Base-by-base conservation (phyloP, 331 rosid genomes). In the Acacia concinna region DNA sequence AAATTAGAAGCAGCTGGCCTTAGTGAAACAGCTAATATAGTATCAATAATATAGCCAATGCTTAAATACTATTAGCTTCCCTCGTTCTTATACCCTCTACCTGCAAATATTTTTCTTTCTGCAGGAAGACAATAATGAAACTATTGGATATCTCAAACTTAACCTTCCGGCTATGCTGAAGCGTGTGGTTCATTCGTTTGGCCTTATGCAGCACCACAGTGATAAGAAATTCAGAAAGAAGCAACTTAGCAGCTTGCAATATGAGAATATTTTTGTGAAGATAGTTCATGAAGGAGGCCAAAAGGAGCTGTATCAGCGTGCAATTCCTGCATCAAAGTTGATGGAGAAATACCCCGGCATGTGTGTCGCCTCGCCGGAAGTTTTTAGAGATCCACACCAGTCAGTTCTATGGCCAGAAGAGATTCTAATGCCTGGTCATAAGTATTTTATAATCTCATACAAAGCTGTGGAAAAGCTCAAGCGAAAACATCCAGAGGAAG, bases 311-410 rank as follows among this genome's bases (percentile, higher is more conserved):
- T 88, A 82, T 68, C 80, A 51, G 11, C 81, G 80, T 71, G 90
- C 80, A 21, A 41, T 89, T 41, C 82, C 86, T 34, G 94, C 88
- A 14, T 74, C 88, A 6, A 73, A 43, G 66, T 47, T 93, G 87
- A 83, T 90, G 82, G 72, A 86, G 15, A 90, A 86, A 70, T 81
- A 90, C 68, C 95, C 93, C 0, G 93, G 92, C 0, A 91, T 82
- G 82, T 85, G 78, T 34, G 78, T 88, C 28, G 88, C 94, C 12
- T 77, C 14, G 34, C 89, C 92, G 0, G 86, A 88, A 51, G 91
- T 93, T 15, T 89, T 88, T 86, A 87, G 4, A 78, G 80, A 81
- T 74, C 94, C 97, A 20, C 89, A 89, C 3, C 77, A 82, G 10
- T 83, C 94, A 28, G 68, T 89, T 43, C 23, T 89, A 40, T 52